Evolutionary conservation across 164 flowering plant genomes (phyloP), one percentile per base, ranked within the genome.

Genomic region (Kingdonia uniflora): DNA sequence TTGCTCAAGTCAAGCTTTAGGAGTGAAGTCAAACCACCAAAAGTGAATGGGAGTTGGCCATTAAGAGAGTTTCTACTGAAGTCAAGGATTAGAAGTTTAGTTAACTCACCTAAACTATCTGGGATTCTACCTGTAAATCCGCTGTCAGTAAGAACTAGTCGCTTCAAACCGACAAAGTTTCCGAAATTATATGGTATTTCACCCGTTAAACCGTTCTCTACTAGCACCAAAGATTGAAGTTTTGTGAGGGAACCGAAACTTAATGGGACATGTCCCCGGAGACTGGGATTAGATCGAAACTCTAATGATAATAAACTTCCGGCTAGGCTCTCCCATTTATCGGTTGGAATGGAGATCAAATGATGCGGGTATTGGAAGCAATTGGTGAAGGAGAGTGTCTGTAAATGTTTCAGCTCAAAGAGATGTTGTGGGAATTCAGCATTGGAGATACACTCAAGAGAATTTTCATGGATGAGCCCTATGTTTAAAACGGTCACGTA

Each of bases 1-100:
- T 75, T 60, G 70, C 97, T 85, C 52, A 91, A 58, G 59, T 91
- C 97, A 65, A 91, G 81, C 78, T 91, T 91, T 41, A 91, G 59
- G 1, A 91, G 73, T 44, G 95, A 81, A 42, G 49, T 55, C 70
- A 89, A 53, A 23, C 71, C 76, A 39, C 89, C 87, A 57, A 91
- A 11, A 45, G 73, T 59, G 19, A 16, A n/a, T 8, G 95, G 91
- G 61, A 87, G 26, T 15, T 69, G 11, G 49, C 94, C 95, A 25
- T 83, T 74, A 0, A 91, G 71, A 44, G 52, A 64, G 55, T 91
- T 91, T 54, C 85, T 71, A 56, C 96, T 85, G 23, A 78, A 50
- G 56, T 91, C 97, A 20, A 91, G 41, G 38, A 91, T 91, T 51
- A 91, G 40, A 1, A 91, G 79, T 60, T 74, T 53, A 8, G 19